A percentile compares a stretch with the other conserved stretches of the same genome.
Evolutionary conservation across 192 early-diverging fungal species (phyloP).

Genomic region (Linnemannia zychae): DNA sequence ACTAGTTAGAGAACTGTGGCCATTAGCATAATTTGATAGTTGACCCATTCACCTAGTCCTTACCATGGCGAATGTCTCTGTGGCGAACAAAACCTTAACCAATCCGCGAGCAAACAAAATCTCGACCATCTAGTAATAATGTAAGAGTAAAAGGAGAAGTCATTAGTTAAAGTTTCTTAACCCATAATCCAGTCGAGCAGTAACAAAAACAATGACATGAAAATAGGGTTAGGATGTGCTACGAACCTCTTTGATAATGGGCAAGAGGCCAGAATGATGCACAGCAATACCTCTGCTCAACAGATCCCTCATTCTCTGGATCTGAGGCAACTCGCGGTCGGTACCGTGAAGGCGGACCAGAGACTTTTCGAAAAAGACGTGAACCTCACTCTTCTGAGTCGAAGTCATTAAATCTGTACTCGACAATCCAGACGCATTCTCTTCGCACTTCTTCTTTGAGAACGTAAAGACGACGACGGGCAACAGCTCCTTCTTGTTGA

Average conservation of each 20-base stretch:
- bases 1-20: not conserved
- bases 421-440: conserved; percentile 82
- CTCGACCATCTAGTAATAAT: conserved; percentile 92
- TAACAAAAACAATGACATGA: no score
- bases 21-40: not conserved
- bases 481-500: conserved; percentile 83
- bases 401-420: conserved; percentile 86
- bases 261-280: conserved; percentile 96
- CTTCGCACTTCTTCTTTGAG: conserved; percentile 95
- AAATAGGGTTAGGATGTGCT: no score
- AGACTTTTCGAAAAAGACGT: conserved; percentile 87
- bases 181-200: no score
- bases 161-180: no score
- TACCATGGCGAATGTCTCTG: conserved; percentile 99
- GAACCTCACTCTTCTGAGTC: conserved; percentile 85
- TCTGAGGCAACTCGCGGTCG: conserved; percentile 91
- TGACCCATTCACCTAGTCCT: not conserved
- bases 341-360: conserved; percentile 85
- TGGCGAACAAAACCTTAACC: conserved; percentile 95
- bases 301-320: conserved; percentile 85
- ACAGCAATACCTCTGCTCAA: conserved; percentile 95
- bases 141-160: conserved; percentile 3
- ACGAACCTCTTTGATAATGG: conserved; percentile 94
- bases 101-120: conserved; percentile 92
- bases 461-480: conserved; percentile 96